These are phyloP conservation scores for Inonotus obliquus DNA, from an alignment of 1,284 basidiomycete genomes.

Conservation along the genomic window DNA sequence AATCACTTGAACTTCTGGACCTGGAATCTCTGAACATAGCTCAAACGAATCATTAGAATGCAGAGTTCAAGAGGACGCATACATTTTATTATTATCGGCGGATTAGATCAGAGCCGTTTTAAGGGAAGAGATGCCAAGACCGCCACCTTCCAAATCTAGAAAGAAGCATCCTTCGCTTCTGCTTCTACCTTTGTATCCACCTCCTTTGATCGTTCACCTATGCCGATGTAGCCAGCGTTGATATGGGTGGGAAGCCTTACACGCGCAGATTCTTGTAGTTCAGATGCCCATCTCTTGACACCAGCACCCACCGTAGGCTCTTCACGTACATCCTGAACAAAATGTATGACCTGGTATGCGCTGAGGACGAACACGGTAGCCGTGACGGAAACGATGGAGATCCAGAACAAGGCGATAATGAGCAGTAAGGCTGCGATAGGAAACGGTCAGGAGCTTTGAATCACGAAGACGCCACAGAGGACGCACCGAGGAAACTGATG, in stretches of 20 bases:
- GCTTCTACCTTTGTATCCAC: not conserved
- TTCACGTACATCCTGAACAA: not conserved
- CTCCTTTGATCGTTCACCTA: not conserved
- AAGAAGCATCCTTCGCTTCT: too few species aligned
- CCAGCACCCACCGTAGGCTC: not conserved
- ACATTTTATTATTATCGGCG: too few species aligned
- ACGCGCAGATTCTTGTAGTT: not conserved
- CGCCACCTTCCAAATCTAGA: too few species aligned
- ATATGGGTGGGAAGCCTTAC: not conserved
- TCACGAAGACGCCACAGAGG: not conserved
- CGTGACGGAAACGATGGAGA: not conserved
- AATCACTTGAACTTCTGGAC: too few species aligned
- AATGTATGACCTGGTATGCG: not conserved
- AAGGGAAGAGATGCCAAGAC: too few species aligned
- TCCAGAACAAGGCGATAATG: not conserved
- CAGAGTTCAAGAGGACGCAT: too few species aligned
- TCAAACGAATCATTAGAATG: too few species aligned
- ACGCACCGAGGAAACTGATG: not conserved
- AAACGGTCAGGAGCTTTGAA: not conserved
- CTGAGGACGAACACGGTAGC: not conserved
- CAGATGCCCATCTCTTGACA: not conserved
- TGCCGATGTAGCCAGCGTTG: not conserved
- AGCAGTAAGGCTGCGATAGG: not conserved
- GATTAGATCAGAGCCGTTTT: too few species aligned
- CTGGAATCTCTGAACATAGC: too few species aligned